phyloP scores from a whole-genome alignment of 2,329 filamentous ascomycete genomes.

The Elsinoe australis region DNA sequence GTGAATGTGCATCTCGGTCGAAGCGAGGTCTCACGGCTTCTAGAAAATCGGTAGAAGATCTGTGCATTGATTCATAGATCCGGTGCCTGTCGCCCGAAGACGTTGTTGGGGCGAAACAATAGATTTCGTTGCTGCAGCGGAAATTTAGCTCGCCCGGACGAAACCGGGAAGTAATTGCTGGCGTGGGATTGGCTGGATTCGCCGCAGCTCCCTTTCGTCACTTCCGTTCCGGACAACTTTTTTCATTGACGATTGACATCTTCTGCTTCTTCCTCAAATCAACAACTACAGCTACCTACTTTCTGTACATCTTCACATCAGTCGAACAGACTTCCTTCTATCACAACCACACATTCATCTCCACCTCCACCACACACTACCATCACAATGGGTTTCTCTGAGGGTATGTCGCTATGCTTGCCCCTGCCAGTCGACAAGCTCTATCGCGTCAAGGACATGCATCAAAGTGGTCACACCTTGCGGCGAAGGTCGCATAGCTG shows the following conservation, averaged over 20 bases:
- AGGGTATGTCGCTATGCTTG: conserved; percentile 26
- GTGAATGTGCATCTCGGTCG: too few species aligned
- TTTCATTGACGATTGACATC: conserved; percentile 16
- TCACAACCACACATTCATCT: conserved; percentile 11
- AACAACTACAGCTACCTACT: too few species aligned
- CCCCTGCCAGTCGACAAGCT: not conserved
- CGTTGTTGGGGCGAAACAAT: not conserved
- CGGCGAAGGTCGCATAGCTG: not conserved
- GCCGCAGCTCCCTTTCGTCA: conserved; percentile 17
- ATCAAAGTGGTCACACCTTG: not conserved
- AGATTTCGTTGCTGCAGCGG: conserved; percentile 14
- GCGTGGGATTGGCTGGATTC: not conserved
- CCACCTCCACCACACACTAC: conserved; percentile 19
- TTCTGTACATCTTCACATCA: too few species aligned
- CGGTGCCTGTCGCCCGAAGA: conserved; percentile 5
- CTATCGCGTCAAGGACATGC: not conserved
- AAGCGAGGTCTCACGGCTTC: conserved; percentile 1
- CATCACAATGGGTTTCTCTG: conserved; percentile 33
- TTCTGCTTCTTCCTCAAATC: conserved; percentile 13
- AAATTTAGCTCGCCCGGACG: conserved; percentile 10
- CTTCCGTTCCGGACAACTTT: conserved; percentile 19
- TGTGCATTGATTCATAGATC: conserved; percentile 4
- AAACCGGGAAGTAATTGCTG: conserved; percentile 13
- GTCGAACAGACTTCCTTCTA: not conserved
- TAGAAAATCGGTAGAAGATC: conserved; percentile 7